Conservation (phyloP, 2,329 filamentous ascomycete species). For the Pseudogymnoascus sp. region DNA sequence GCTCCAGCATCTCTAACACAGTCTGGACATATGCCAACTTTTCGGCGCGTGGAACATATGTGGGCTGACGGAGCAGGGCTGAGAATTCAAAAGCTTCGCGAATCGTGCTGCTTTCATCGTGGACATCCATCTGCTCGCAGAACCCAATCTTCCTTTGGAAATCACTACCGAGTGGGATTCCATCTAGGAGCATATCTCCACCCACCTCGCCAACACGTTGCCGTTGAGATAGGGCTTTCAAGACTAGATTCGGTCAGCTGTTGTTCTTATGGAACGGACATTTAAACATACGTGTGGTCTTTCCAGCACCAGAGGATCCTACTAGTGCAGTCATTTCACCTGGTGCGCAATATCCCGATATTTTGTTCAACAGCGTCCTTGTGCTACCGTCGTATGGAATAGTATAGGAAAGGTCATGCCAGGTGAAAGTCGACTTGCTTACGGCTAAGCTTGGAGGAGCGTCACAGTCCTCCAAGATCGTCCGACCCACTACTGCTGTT, state of each 20-base stretch:
- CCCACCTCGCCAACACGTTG: constrained; percentile 81
- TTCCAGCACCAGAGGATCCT: constrained; percentile 60
- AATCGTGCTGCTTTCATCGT: constrained; percentile 73
- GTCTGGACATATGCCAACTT: constrained; percentile 84
- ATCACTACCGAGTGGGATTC: constrained; percentile 60
- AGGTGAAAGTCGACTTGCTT: constrained; percentile 55
- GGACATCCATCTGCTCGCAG: constrained; percentile 85
- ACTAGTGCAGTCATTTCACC: constrained; percentile 60
- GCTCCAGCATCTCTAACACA: constrained; percentile 54
- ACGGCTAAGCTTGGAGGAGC: constrained; percentile 10
- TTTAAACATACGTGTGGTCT: constrained; percentile 41
- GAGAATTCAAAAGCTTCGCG: constrained; percentile 83
- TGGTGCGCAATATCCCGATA: constrained; percentile 74
- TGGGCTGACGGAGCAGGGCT: constrained; percentile 78
- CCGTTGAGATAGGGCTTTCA: constrained; percentile 76
- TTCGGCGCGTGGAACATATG: constrained; percentile 58
- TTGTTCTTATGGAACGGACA: not conserved
- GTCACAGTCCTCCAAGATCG: constrained; percentile 13
- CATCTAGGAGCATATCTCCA: constrained; percentile 66
- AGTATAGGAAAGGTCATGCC: constrained; percentile 61
- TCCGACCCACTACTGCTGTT: not conserved
- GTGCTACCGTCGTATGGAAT: constrained; percentile 53
- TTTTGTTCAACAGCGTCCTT: constrained; percentile 65
- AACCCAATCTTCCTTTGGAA: constrained; percentile 73
- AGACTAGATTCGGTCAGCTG: constrained; percentile 43